Base-by-base conservation (phyloP, 257 asterid species). In the Agastache rugosa region DNA sequence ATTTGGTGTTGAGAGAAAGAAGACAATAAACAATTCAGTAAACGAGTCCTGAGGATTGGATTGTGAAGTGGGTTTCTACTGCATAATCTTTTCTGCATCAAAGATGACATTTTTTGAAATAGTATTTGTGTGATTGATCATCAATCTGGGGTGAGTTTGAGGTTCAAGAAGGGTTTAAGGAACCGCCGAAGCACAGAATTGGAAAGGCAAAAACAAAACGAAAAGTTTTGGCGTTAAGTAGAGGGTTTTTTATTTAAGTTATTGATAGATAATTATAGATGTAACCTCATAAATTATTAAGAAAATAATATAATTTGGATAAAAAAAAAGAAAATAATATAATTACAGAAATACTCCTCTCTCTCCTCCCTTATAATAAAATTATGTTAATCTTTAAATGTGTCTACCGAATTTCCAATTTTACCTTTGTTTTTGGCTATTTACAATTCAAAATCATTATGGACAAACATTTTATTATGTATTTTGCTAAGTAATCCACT, bases 41-140 rank as follows among this genome's bases (percentile, higher is more conserved):
- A 72, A 22, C 64, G 77, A 67, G 74, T 62, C 77, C 61, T 67
- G 67, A 65, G 76, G 60, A 51, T 9, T 50, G 72, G 77, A 50
- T 54, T 79, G 39, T 39, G 79, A 59, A 55, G 34, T 66, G 87
- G 79, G 74, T 68, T 80, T 44, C 63, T 77, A 63, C 29, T 64
- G 62, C 76, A 75, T 58, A 67, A 78, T 71, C 79, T 77, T 72
- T 77, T 85, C 71, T 87, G 81, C 8, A 87, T 22, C 16, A 80
- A 80, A 71, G 79, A 84, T 44, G 85, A 60, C 97, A 91, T 91
- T 71, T 71, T 48, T 20, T 23, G 44, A 58, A 45, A 15, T 0
- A 29, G 69, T 11, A 23, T 45, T 55, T 14, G 8, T 41, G 78
- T 11, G 70, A 68, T 29, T 56, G 77, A 68, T 75, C 80, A 53